Evolutionary conservation across 1,139 yeast species (phyloP).

Genomic region (Suhomyces panamericanus): DNA sequence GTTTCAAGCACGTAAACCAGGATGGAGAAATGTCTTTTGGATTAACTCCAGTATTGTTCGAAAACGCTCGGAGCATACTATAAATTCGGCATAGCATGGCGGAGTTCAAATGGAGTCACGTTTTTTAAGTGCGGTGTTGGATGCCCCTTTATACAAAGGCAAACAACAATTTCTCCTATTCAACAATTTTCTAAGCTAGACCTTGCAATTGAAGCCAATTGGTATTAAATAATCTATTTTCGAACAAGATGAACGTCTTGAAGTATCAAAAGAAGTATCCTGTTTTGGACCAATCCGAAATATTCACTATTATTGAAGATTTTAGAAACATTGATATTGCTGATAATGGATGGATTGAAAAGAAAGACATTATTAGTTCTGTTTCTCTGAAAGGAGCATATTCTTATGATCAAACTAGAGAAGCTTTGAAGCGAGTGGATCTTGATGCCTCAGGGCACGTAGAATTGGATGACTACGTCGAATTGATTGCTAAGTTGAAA

Average conservation of each 20-base stretch:
- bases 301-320: constrained; percentile 80
- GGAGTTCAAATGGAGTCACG: constrained; percentile 6
- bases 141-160: constrained; percentile 8
- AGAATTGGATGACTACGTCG: constrained; percentile 94
- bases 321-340: constrained; percentile 76
- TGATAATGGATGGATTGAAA: constrained; percentile 95
- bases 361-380: constrained; percentile 83
- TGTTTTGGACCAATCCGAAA: constrained; percentile 77
- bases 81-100: not conserved
- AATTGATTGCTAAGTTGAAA: constrained; percentile 70
- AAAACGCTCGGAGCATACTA: not conserved
- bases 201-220: not conserved
- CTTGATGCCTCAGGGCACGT: constrained; percentile 98
- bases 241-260: constrained; percentile 45
- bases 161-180: not conserved
- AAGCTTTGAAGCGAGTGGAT: constrained; percentile 82
- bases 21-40: too few species aligned
- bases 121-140: constrained; percentile 6
- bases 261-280: constrained; percentile 81
- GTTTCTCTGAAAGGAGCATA: constrained; percentile 78
- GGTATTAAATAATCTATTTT: not conserved
- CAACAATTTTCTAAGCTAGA: not conserved
- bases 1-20: too few species aligned
- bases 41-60: too few species aligned
- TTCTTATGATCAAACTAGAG: constrained; percentile 89